Conservation (phyloP, 345 rosid species). For the Triadica sebifera region DNA sequence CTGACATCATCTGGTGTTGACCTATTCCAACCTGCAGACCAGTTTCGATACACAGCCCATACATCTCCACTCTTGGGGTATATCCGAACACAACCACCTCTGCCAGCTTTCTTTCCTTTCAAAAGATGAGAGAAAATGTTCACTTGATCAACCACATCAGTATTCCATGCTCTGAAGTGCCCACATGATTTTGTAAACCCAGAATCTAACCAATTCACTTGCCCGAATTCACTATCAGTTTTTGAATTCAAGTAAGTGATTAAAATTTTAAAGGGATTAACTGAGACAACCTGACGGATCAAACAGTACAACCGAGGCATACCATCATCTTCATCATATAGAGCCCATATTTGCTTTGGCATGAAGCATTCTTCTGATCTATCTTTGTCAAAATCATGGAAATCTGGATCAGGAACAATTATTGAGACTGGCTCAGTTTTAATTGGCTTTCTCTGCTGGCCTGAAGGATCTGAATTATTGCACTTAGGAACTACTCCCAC, state of each 20-base stretch:
- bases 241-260: slow-evolving; percentile 89
- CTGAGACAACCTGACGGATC: slow-evolving; percentile 73
- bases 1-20: slow-evolving; percentile 79
- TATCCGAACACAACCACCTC: slow-evolving; percentile 97
- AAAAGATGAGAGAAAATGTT: slow-evolving; percentile 91
- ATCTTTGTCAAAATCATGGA: slow-evolving; percentile 90
- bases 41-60: slow-evolving; percentile 92
- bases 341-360: slow-evolving; percentile 95
- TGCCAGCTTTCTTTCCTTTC: slow-evolving; percentile 79
- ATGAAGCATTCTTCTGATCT: slow-evolving; percentile 88
- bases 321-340: slow-evolving; percentile 95
- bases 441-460: slow-evolving; percentile 35
- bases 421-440: slow-evolving; percentile 53
- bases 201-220: slow-evolving; percentile 73
- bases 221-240: slow-evolving; percentile 82
- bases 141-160: slow-evolving; percentile 83
- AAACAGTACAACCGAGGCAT: slow-evolving; percentile 97
- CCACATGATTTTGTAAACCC: slow-evolving; percentile 98
- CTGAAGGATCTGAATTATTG: slow-evolving; percentile 24
- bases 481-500: slow-evolving; percentile 27
- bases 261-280: slow-evolving; percentile 79
- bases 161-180: slow-evolving; percentile 79
- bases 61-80: slow-evolving; percentile 85
- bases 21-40: slow-evolving; percentile 81
- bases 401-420: slow-evolving; percentile 89